These are phyloP conservation scores for Rachicladosporium sp. DNA, from an alignment of 2,329 filamentous ascomycete species.

Conservation along the genomic window DNA sequence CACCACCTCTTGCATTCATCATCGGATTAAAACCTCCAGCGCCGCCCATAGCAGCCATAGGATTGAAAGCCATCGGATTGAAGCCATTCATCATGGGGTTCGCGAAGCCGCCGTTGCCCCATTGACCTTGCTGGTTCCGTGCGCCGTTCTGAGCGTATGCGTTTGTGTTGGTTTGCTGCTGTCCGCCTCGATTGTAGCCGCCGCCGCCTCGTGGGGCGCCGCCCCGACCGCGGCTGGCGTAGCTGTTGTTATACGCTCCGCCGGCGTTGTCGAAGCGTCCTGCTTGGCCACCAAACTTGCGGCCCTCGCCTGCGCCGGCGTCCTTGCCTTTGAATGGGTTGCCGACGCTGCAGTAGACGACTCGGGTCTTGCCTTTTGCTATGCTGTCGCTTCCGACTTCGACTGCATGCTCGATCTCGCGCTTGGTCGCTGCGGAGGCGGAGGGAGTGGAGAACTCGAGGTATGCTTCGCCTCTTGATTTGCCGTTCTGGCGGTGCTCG, in stretches of 20 bases:
- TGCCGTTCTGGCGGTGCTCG: constrained; percentile 97
- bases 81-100: constrained; percentile 12
- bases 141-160: constrained; percentile 5
- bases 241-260: constrained; percentile 26
- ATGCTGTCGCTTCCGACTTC: constrained; percentile 8
- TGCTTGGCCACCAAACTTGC: constrained; percentile 40
- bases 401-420: constrained; percentile 51
- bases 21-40: constrained; percentile 26
- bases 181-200: constrained; percentile 2
- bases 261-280: constrained; percentile 27
- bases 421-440: constrained; percentile 75
- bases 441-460: constrained; percentile 74
- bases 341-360: constrained; percentile 11
- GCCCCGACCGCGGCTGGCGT: constrained; percentile 16
- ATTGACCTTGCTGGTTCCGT: constrained; percentile 5
- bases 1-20: constrained; percentile 14
- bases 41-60: constrained; percentile 13
- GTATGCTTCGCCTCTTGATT: constrained; percentile 88
- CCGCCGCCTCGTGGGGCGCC: constrained; percentile 10
- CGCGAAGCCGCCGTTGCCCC: constrained; percentile 11
- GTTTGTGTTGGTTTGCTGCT: constrained; percentile 3
- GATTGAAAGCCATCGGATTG: constrained; percentile 9
- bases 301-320: constrained; percentile 7
- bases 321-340: constrained; percentile 77
- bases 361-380: constrained; percentile 8